phyloP scores from a whole-genome alignment of 2,329 filamentous ascomycete species.

The Cladosporium sp. region DNA sequence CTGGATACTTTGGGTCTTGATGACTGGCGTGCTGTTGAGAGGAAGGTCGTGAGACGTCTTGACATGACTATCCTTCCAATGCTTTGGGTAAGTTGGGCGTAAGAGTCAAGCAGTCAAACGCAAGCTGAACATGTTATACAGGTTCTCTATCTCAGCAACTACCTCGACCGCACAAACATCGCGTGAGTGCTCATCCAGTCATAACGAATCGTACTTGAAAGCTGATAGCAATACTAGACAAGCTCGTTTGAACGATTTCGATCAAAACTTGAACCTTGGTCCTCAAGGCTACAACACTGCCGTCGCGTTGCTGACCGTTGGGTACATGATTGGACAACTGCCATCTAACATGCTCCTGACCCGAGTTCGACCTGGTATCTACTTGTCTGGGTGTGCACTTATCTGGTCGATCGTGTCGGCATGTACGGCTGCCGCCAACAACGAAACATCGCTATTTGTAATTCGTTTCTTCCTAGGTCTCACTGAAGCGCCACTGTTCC shows the following conservation, averaged over 20 bases:
- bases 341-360: slow-evolving; percentile 49
- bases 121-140: neutral
- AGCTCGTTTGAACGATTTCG: slow-evolving; percentile 5
- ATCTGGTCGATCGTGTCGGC: slow-evolving; percentile 37
- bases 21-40: neutral
- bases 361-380: slow-evolving; percentile 44
- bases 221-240: neutral
- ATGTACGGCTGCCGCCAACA: slow-evolving; percentile 28
- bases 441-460: slow-evolving; percentile 28
- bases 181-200: neutral
- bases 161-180: slow-evolving; percentile 5
- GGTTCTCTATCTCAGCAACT: neutral
- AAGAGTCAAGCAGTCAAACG: neutral
- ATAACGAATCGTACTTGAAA: neutral
- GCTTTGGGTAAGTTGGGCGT: neutral
- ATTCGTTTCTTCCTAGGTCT: slow-evolving; percentile 28
- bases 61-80: slow-evolving; percentile 8
- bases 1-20: slow-evolving; percentile 3
- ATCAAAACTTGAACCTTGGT: neutral
- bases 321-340: slow-evolving; percentile 44
- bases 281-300: slow-evolving; percentile 10
- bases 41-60: slow-evolving; percentile 10
- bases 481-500: slow-evolving; percentile 18
- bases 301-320: slow-evolving; percentile 1
- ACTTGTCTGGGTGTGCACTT: slow-evolving; percentile 37